Conservation (phyloP, 2,329 filamentous ascomycete genomes). For the Beauveria sp. region DNA sequence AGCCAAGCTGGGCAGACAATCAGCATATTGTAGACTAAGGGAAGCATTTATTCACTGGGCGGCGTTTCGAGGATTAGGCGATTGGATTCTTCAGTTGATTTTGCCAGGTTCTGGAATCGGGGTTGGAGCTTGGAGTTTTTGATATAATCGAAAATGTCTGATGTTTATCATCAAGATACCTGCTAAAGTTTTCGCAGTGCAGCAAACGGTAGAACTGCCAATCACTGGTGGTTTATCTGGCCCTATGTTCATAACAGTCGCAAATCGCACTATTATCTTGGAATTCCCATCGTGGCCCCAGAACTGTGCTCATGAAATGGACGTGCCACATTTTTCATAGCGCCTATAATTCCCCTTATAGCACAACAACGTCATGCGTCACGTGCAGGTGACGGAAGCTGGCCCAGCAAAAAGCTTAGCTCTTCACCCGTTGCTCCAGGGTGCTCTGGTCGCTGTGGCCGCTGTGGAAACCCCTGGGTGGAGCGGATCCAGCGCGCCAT, state of each 20-base stretch:
- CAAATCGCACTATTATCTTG: not conserved
- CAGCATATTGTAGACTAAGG: slow-evolving; percentile 51
- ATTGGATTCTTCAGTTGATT: not conserved
- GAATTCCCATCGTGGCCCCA: not conserved
- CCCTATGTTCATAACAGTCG: no score
- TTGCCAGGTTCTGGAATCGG: not conserved
- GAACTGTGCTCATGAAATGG: not conserved
- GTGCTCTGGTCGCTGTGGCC: not conserved
- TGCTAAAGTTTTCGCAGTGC: not conserved
- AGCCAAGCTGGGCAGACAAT: slow-evolving; percentile 55
- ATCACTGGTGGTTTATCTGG: no score
- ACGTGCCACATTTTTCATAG: no score
- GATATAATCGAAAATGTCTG: not conserved
- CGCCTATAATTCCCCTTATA: no score
- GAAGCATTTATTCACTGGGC: not conserved
- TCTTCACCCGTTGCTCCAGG: not conserved
- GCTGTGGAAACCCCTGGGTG: slow-evolving; percentile 13
- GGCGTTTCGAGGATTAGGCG: slow-evolving; percentile 3
- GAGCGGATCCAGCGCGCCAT: slow-evolving; percentile 16
- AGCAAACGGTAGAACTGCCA: no score
- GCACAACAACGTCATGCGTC: not conserved
- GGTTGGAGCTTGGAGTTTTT: not conserved
- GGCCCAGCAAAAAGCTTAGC: not conserved
- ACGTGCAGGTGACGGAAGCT: slow-evolving; percentile 7
- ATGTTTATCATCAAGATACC: not conserved